Evolutionary conservation across 257 asterid genomes (phyloP), one percentile per base, ranked within the genome.

Genomic region (Ocimum tenuiflorum): DNA sequence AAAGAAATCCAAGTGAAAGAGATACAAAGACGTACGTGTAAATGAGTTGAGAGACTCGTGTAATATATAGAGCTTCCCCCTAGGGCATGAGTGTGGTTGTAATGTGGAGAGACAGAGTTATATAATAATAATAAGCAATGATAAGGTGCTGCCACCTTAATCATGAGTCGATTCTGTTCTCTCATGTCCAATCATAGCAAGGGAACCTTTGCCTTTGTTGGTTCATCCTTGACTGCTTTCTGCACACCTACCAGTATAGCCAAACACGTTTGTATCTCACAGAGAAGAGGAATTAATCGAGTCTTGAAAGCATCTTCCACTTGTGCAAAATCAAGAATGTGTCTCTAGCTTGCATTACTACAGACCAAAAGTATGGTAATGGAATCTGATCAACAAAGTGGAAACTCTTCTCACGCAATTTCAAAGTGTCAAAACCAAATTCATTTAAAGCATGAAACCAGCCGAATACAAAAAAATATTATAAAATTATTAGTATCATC

Each of bases 221-320:
- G 67, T 69, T 67, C 71, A 77, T 67, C 61, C 65, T 77, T 83
- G 84, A 74, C 85, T 65, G 80, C 81, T 79, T 77, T 78, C 74
- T 73, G 3, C 14, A 69, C 20, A 72, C 12, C 50, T 1, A 52
- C 23, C 19, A 23, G 19, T 17, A 45, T 33, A n/a, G n/a, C n/a
- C n/a, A n/a, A n/a, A n/a, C n/a, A n/a, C n/a, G n/a, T n/a, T n/a
- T n/a, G n/a, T n/a, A n/a, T n/a, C n/a, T n/a, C n/a, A n/a, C n/a
- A n/a, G n/a, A n/a, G n/a, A n/a, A n/a, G n/a, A n/a, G n/a, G n/a
- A n/a, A n/a, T n/a, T n/a, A n/a, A n/a, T n/a, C n/a, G n/a, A n/a
- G n/a, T n/a, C n/a, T n/a, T n/a, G n/a, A n/a, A n/a, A n/a, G n/a
- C n/a, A n/a, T n/a, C n/a, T n/a, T n/a, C n/a, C n/a, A n/a, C n/a